phyloP scores from a whole-genome alignment of 2,329 filamentous ascomycete species.

The Keithomyces neogunnii region DNA sequence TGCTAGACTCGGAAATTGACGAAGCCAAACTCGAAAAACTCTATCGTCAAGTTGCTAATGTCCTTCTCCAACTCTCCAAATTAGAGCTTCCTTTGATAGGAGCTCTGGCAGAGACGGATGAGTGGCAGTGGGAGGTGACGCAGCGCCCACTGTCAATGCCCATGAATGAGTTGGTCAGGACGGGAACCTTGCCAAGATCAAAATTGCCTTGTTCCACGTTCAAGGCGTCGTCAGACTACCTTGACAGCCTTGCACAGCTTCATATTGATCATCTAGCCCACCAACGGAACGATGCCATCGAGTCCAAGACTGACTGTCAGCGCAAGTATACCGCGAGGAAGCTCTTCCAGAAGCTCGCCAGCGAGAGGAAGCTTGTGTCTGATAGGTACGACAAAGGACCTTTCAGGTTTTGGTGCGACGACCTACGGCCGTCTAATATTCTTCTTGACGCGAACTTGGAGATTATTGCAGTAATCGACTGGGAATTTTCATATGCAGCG shows the following conservation, averaged over 20 bases:
- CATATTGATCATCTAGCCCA: slow-evolving; percentile 8
- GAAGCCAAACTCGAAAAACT: no score
- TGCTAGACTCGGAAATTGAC: not conserved
- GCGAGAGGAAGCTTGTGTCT: slow-evolving; percentile 10
- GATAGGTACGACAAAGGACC: slow-evolving; percentile 12
- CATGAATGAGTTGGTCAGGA: not conserved
- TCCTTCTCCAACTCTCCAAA: not conserved
- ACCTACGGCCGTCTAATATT: slow-evolving; percentile 23
- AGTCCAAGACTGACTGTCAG: slow-evolving; percentile 25
- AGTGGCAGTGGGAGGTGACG: not conserved
- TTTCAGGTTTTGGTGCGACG: slow-evolving; percentile 20
- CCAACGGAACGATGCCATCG: slow-evolving; percentile 29
- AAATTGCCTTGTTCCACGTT: not conserved
- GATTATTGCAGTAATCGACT: slow-evolving; percentile 28
- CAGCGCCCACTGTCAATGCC: not conserved
- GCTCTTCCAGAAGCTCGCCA: slow-evolving; percentile 26
- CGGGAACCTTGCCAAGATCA: not conserved
- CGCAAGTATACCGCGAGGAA: slow-evolving; percentile 28
- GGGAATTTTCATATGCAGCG: slow-evolving; percentile 29
- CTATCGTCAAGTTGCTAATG: not conserved
- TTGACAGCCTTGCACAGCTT: slow-evolving; percentile 3
- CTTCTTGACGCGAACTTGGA: slow-evolving; percentile 18
- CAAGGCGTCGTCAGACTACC: not conserved
- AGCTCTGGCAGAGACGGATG: not conserved
- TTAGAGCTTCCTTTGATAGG: not conserved